Evolutionary conservation across 352 stramenopile species (phyloP).

Genomic region (Aphanomyces stellatus): DNA sequence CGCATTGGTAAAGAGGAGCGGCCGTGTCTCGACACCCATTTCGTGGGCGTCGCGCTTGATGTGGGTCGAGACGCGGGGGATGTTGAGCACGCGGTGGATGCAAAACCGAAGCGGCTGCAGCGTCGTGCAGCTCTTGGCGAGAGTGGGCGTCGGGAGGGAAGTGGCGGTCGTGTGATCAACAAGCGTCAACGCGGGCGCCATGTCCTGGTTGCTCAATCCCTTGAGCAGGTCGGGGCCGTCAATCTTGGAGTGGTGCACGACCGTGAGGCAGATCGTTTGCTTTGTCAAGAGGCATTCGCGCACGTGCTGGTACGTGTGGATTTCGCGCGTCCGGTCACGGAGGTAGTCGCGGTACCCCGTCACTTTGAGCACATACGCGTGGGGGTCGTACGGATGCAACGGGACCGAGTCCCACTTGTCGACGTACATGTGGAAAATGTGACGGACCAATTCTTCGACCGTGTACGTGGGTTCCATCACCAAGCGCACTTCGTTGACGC

Average conservation of each 20-base stretch:
- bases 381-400: slow-evolving; percentile 63
- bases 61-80: slow-evolving; percentile 50
- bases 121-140: slow-evolving; percentile 23
- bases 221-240: slow-evolving; percentile 20
- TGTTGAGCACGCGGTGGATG: slow-evolving; percentile 71
- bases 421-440: slow-evolving; percentile 81
- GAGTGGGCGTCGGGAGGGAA: not conserved
- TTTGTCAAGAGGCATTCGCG: slow-evolving; percentile 77
- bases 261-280: slow-evolving; percentile 72
- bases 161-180: not conserved
- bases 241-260: slow-evolving; percentile 80
- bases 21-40: slow-evolving; percentile 34
- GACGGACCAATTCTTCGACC: slow-evolving; percentile 79
- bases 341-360: slow-evolving; percentile 78
- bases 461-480: slow-evolving; percentile 69
- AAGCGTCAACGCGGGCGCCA: too few species aligned
- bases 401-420: slow-evolving; percentile 58
- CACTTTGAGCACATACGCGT: slow-evolving; percentile 73
- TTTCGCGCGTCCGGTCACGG: slow-evolving; percentile 65
- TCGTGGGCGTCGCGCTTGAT: slow-evolving; percentile 63
- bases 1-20: slow-evolving; percentile 50
- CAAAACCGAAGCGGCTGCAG: slow-evolving; percentile 56
- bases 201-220: not conserved
- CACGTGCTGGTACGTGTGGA: slow-evolving; percentile 84
- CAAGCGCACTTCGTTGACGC: slow-evolving; percentile 82